These are phyloP conservation scores for Graphilbum ipis-grandicollis DNA, from an alignment of 2,329 filamentous ascomycete genomes.

Conservation along the genomic window DNA sequence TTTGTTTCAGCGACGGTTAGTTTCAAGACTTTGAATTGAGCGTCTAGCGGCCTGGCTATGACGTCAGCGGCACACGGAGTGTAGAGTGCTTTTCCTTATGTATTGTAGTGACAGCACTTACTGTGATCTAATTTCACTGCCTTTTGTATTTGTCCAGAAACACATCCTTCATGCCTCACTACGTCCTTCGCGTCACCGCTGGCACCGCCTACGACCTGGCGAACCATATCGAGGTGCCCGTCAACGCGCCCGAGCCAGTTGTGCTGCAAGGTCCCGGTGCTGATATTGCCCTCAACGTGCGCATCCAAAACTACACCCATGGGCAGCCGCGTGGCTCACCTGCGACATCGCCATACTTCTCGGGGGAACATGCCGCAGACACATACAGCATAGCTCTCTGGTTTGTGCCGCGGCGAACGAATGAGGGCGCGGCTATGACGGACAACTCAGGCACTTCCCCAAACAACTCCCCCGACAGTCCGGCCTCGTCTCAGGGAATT, in stretches of 20 bases:
- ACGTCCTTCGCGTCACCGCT: constrained; percentile 66
- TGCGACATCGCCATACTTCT: constrained; percentile 60
- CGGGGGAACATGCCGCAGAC: constrained; percentile 57
- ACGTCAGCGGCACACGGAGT: too few relatives aligned
- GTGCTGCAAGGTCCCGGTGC: constrained; percentile 46
- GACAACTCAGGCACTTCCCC: too few relatives aligned
- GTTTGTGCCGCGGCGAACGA: constrained; percentile 49
- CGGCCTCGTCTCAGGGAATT: too few relatives aligned
- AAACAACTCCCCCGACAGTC: too few relatives aligned
- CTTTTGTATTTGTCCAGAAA: too few relatives aligned
- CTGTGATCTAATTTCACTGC: too few relatives aligned
- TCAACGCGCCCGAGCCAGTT: constrained; percentile 52
- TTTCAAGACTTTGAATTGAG: too few relatives aligned
- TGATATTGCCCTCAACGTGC: constrained; percentile 52
- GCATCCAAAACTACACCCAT: constrained; percentile 42
- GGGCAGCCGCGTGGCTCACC: constrained; percentile 61
- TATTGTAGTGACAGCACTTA: too few relatives aligned
- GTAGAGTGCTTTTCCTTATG: too few relatives aligned
- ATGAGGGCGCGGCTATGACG: too few relatives aligned
- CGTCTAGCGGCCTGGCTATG: too few relatives aligned
- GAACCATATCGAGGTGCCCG: constrained; percentile 56
- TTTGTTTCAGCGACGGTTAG: too few relatives aligned
- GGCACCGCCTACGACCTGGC: constrained; percentile 56
- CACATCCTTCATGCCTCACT: constrained; percentile 33
- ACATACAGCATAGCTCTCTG: constrained; percentile 73